Evolutionary conservation across 495 filamentous ascomycete species (phyloP).

Genomic region (Lindgomyces ingoldianus): DNA sequence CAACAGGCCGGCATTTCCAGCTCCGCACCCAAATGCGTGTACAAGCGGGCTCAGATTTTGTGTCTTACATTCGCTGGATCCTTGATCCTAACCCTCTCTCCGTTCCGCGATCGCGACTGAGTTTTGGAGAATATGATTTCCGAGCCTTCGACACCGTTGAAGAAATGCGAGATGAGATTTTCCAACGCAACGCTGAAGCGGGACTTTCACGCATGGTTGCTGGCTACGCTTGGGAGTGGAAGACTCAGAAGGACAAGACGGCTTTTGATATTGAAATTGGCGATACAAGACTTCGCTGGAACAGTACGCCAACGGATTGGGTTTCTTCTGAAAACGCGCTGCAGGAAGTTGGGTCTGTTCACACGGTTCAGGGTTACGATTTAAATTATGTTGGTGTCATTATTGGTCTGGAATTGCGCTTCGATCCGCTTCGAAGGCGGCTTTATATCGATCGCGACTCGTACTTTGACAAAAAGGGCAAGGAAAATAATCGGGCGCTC

Average conservation of each 20-base stretch:
- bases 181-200: conserved; percentile 22
- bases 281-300: conserved; percentile 18
- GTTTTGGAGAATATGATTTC: conserved; percentile 28
- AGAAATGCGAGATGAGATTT: conserved; percentile 21
- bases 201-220: conserved; percentile 33
- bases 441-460: conserved; percentile 25
- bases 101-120: conserved; percentile 16
- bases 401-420: conserved; percentile 25
- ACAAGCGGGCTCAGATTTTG: conserved; percentile 21
- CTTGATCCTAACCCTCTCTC: conserved; percentile 18
- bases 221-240: conserved; percentile 30
- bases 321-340: conserved; percentile 27
- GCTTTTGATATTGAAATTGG: conserved; percentile 31
- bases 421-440: conserved; percentile 8
- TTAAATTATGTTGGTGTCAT: conserved; percentile 32
- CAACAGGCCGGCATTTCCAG: conserved; percentile 20
- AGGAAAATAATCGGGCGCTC: conserved; percentile 21
- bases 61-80: conserved; percentile 28
- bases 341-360: conserved; percentile 29
- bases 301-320: conserved; percentile 29
- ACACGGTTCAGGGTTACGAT: conserved; percentile 31
- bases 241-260: conserved; percentile 28
- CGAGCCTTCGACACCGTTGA: conserved; percentile 23
- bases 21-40: conserved; percentile 30
- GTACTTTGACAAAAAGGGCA: conserved; percentile 30